Evolutionary conservation across 108 stramenopile genomes (phyloP).

Genomic region (Nannochloropsis gaditana): DNA sequence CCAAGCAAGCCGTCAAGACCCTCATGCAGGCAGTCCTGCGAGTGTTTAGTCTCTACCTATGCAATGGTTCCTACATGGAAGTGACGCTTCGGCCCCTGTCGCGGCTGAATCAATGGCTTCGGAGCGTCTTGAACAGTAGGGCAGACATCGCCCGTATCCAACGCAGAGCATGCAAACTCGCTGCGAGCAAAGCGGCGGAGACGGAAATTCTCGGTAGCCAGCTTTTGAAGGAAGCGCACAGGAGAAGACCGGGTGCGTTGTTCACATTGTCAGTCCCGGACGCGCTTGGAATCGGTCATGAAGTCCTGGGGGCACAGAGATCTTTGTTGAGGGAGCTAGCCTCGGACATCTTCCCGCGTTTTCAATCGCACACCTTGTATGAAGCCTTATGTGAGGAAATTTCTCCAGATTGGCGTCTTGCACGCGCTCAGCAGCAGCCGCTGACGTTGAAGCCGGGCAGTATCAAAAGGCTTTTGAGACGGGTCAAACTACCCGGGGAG

Average conservation of each 20-base stretch:
- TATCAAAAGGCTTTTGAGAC: background rate
- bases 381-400: background rate
- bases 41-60: background rate
- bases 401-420: background rate
- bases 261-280: background rate
- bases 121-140: background rate
- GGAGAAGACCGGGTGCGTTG: background rate
- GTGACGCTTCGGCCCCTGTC: background rate
- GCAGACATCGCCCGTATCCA: background rate
- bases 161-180: background rate
- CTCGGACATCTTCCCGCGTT: background rate
- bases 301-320: background rate
- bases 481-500: background rate
- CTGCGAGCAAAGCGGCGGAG: background rate
- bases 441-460: background rate
- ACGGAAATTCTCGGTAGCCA: background rate
- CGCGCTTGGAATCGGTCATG: background rate
- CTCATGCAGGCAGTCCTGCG: background rate
- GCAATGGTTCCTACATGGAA: conserved; percentile 13
- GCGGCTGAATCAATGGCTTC: conserved; percentile 7
- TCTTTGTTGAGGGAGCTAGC: background rate
- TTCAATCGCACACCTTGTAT: background rate
- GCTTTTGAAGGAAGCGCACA: conserved; percentile 20
- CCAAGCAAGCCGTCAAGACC: background rate
- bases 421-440: background rate